Conservation (phyloP, 305 asterid genomes). For the Fraxinus ornus region DNA sequence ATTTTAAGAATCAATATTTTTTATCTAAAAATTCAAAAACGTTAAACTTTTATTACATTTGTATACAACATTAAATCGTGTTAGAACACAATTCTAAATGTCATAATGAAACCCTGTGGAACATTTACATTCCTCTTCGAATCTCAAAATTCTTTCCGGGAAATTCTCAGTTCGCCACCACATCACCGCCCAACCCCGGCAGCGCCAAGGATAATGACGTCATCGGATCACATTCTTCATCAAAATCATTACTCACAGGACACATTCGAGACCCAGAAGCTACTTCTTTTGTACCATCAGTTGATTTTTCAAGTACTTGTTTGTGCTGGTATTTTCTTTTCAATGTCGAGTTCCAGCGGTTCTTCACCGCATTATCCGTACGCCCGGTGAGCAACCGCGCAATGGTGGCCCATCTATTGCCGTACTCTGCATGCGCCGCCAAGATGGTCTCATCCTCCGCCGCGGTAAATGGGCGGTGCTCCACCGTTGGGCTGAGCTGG, state of each 20-base stretch:
- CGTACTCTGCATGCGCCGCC: constrained; percentile 65
- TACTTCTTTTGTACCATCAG: background rate
- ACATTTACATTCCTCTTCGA: too few species aligned
- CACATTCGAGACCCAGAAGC: background rate
- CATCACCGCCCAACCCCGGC: constrained; percentile 50
- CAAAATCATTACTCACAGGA: constrained; percentile 4
- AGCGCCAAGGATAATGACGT: constrained; percentile 64
- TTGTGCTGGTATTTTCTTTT: constrained; percentile 40
- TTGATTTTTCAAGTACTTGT: background rate
- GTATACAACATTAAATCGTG: too few species aligned
- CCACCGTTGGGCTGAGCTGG: constrained; percentile 73
- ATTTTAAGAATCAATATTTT: too few species aligned
- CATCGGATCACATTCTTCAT: constrained; percentile 48
- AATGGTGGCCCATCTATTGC: constrained; percentile 68
- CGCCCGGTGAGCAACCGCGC: constrained; percentile 67
- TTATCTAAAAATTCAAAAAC: too few species aligned
- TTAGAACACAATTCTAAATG: too few species aligned
- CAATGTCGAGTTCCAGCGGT: constrained; percentile 83
- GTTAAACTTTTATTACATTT: too few species aligned
- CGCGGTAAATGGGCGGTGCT: constrained; percentile 82
- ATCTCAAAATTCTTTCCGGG: too few species aligned
- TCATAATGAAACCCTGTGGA: too few species aligned
- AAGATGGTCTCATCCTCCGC: constrained; percentile 69
- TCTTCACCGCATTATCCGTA: constrained; percentile 79
- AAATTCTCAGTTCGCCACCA: too few species aligned